Percentiles rank a stretch among this genome's conserved stretches.
phyloP scores from a whole-genome alignment of 2,329 filamentous ascomycete genomes.

The Penicillium italicum region DNA sequence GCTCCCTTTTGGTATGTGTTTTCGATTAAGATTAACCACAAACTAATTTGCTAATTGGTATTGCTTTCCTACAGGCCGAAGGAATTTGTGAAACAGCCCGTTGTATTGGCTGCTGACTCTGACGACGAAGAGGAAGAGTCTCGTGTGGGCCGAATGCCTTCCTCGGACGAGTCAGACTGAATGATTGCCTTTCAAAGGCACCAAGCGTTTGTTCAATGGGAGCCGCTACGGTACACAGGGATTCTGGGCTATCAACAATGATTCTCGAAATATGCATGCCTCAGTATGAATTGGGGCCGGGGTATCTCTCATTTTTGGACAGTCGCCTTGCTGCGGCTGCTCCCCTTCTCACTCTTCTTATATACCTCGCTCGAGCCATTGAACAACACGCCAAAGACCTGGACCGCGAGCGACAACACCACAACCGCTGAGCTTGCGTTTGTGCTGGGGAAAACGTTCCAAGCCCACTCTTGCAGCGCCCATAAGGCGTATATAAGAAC shows the following conservation, averaged over 20 bases:
- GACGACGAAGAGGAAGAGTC: slow-evolving; percentile 75
- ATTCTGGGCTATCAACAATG: not conserved
- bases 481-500: slow-evolving; percentile 66
- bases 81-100: slow-evolving; percentile 65
- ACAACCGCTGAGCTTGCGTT: slow-evolving; percentile 61
- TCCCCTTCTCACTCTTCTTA: slow-evolving; percentile 16
- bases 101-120: slow-evolving; percentile 63
- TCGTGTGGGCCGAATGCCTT: slow-evolving; percentile 78
- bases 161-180: slow-evolving; percentile 68
- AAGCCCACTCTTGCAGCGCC: slow-evolving; percentile 82
- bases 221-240: not conserved
- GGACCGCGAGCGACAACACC: slow-evolving; percentile 65
- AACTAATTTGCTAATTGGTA: slow-evolving; percentile 11
- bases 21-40: not conserved
- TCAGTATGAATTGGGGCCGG: not conserved
- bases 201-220: not conserved
- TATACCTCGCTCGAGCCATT: slow-evolving; percentile 30
- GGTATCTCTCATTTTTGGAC: slow-evolving; percentile 19
- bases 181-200: slow-evolving; percentile 25
- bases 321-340: slow-evolving; percentile 19
- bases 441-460: slow-evolving; percentile 90
- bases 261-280: not conserved
- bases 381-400: slow-evolving; percentile 61
- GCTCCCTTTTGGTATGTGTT: slow-evolving; percentile 71
- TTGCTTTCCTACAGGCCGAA: slow-evolving; percentile 60